A percentile compares a stretch with the other conserved stretches of the same genome.
Conservation (phyloP, 495 filamentous ascomycete genomes). For the Chaetomium cochliodes region DNA sequence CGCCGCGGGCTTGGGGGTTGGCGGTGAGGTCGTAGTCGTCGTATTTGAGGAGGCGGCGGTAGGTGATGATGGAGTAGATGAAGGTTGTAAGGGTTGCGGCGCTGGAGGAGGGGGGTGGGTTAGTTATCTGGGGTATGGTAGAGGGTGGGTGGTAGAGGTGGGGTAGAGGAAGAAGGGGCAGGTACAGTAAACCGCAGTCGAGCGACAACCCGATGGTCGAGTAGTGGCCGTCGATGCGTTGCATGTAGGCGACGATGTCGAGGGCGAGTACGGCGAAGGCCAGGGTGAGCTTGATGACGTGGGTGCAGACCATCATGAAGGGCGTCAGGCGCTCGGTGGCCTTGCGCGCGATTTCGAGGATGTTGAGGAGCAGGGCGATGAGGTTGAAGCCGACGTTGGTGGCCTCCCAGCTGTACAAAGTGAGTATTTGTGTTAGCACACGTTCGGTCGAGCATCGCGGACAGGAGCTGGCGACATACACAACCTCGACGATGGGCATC, state of each 20-base stretch:
- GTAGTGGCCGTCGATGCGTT: slow-evolving; percentile 41
- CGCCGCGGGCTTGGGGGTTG: slow-evolving; percentile 28
- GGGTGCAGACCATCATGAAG: slow-evolving; percentile 45
- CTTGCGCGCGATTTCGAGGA: slow-evolving; percentile 42
- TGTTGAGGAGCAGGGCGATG: slow-evolving; percentile 42
- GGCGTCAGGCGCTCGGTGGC: slow-evolving; percentile 48
- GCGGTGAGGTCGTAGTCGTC: slow-evolving; percentile 46
- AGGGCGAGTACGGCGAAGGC: slow-evolving; percentile 45
- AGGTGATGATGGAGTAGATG: slow-evolving; percentile 42
- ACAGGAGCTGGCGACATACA: slow-evolving; percentile 35
- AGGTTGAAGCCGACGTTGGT: slow-evolving; percentile 46
- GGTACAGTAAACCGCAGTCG: slow-evolving; percentile 44
- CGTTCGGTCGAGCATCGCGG: neutral
- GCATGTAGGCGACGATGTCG: slow-evolving; percentile 44
- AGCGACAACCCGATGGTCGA: slow-evolving; percentile 44
- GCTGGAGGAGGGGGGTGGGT: slow-evolving; percentile 26
- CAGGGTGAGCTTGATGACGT: slow-evolving; percentile 46
- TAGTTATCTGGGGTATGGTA: neutral
- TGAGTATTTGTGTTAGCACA: neutral
- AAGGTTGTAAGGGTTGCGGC: slow-evolving; percentile 36
- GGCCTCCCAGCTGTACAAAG: slow-evolving; percentile 44
- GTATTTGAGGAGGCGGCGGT: slow-evolving; percentile 43
- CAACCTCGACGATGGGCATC: slow-evolving; percentile 46
- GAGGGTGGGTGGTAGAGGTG: neutral
- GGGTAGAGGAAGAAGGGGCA: slow-evolving; percentile 1